Evolutionary conservation across 257 asterid species (phyloP), one percentile per base, ranked within the genome.

Genomic region (Nicotiana tomentosiformis): DNA sequence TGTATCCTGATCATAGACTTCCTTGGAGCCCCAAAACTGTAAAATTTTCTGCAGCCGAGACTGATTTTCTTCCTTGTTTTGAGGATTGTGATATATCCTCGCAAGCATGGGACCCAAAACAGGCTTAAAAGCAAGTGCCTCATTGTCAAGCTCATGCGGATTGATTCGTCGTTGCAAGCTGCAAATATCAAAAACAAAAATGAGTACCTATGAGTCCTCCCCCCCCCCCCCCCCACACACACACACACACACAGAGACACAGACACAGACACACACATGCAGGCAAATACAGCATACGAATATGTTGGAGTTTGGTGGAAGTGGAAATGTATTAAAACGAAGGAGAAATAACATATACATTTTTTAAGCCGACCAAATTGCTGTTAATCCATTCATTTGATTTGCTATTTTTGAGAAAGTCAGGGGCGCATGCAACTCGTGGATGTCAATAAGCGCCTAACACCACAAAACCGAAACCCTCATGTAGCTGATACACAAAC

Each of bases 101-200:
- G 90, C 94, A 77, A 95, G 89, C 97, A 95, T 95, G 51, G 99
- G 90, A 30, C 97, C 97, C 92, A 95, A 84, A 83, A 95, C 97
- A 2, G 99, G 97, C 90, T 90, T 91, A 85, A 95, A 95, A 77
- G 97, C 97, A 86, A 90, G 91, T 51, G 98, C 97, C 93, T 95
- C 98, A 1, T 90, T 92, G 84, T 95, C 99, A n/a, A 91, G 93
- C 83, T 92, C 99, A 46, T 80, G 95, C 23, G 93, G 95, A 53
- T 91, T 92, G 69, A 60, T 89, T 81, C 99, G 91, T 80, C 97
- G 91, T 86, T 93, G 98, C 89, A 95, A 91, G 91, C 99, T 95
- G 93, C 81, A 91, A 55, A 70, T 69, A 83, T 10, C 67, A 88
- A 53, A 57, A 81, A 78, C 56, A 65, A 60, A 56, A 18, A 18